Conservation (phyloP, 306 rosid species). For the Begonia loranthoides region DNA sequence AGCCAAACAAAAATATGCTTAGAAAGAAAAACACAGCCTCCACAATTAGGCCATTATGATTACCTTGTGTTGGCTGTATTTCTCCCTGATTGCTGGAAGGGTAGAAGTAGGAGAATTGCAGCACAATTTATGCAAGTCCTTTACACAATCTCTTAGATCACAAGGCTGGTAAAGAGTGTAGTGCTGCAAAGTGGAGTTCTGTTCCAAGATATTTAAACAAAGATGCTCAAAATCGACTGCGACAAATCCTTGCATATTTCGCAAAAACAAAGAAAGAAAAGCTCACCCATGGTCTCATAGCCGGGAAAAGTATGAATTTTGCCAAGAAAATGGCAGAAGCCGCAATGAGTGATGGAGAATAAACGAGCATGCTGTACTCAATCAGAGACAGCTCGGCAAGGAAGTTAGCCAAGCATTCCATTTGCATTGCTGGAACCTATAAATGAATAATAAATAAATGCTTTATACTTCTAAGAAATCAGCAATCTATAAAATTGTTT, state of each 20-base stretch:
- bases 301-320: slow-evolving; percentile 35
- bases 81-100: slow-evolving; percentile 40
- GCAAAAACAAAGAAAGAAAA: background rate
- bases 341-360: slow-evolving; percentile 46
- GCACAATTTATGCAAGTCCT: slow-evolving; percentile 38
- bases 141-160: slow-evolving; percentile 24
- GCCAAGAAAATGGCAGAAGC: slow-evolving; percentile 64
- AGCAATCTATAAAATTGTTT: too few relatives aligned
- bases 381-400: slow-evolving; percentile 44
- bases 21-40: too few relatives aligned
- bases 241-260: too few relatives aligned
- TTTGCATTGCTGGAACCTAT: slow-evolving; percentile 34
- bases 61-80: slow-evolving; percentile 67
- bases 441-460: background rate
- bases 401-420: slow-evolving; percentile 48
- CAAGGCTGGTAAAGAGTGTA: slow-evolving; percentile 37
- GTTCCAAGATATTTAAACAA: slow-evolving; percentile 6
- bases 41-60: too few relatives aligned
- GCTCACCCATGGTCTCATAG: slow-evolving; percentile 45
- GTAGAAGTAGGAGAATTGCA: slow-evolving; percentile 24
- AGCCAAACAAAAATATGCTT: background rate
- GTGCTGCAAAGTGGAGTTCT: slow-evolving; percentile 47
- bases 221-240: background rate
- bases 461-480: background rate
- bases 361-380: slow-evolving; percentile 36